Base-by-base conservation (phyloP, 257 asterid genomes). In the Solanum tacnaense region DNA sequence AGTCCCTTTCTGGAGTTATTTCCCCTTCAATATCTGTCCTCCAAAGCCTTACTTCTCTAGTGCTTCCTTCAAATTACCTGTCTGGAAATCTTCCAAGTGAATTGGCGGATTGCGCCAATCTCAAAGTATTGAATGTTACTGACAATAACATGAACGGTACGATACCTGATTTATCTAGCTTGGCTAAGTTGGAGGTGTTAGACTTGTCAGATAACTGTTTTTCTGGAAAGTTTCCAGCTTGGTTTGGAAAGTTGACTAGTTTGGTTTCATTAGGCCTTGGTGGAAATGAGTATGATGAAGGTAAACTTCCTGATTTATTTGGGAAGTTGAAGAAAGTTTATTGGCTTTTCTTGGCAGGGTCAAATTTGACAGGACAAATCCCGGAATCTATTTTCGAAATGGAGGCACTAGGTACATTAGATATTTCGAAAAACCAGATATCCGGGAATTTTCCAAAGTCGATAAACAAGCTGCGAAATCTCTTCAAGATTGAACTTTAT, bases 361-460 rank as follows among this genome's bases (percentile, higher is more conserved):
- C 97, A 70, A 94, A 95, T 89, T 90, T 97, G 35, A 88, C 32
- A 46, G 99, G 98, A 13, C 49, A 76, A 56, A 95, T 97, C 62
- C 98, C 99, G 0, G 91, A 92, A 6, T 95, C 87, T 78, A 97
- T 97, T 85, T 98, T 98, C 46, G 89, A 95, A 73, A 93, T 97
- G 2, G 90, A 90, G 2, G 91, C 91, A 75, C 92, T 97, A 3
- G 56, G 89, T 12, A 36, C 94, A 2, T 88, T 97, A 85, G 98
- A 97, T 89, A 34, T 95, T 38, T 35, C 98, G 0, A 78, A n/a
- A 87, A 97, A 97, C 89, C 6, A 31, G 25, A 62, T 97, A 1
- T 85, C 94, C 15, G 99, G 99, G 0, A 90, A 58, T 35, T 93
- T 97, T 38, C 99, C 99, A 0, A 38, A 5, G 41, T 94, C 91